phyloP scores from a whole-genome alignment of 768 basidiomycete species.

The Agaricus sinodeliciosus region DNA sequence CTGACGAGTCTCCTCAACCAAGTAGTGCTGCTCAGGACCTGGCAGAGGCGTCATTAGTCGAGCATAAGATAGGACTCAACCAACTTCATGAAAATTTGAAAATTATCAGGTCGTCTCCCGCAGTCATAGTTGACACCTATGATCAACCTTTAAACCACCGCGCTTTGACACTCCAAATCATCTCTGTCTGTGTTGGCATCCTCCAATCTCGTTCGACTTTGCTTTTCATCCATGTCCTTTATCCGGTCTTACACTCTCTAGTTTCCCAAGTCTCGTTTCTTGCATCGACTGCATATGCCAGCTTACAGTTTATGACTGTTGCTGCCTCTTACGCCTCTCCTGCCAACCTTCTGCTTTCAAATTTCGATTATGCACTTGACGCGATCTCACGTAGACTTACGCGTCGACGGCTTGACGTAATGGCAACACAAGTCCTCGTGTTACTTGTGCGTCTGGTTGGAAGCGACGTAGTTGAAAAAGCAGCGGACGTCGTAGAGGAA shows the following conservation, averaged over 20 bases:
- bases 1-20: slow-evolving; percentile 13
- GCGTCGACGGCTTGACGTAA: slow-evolving; percentile 74
- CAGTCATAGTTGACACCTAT: slow-evolving; percentile 12
- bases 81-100: slow-evolving; percentile 53
- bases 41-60: slow-evolving; percentile 23
- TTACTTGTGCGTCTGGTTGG: slow-evolving; percentile 86
- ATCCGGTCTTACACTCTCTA: slow-evolving; percentile 82
- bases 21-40: slow-evolving; percentile 15
- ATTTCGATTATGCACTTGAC: slow-evolving; percentile 95
- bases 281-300: slow-evolving; percentile 67
- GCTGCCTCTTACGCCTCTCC: slow-evolving; percentile 84
- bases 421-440: slow-evolving; percentile 84
- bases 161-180: slow-evolving; percentile 63
- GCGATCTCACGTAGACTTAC: slow-evolving; percentile 80
- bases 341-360: slow-evolving; percentile 82
- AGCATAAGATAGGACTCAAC: slow-evolving; percentile 62
- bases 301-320: slow-evolving; percentile 65
- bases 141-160: slow-evolving; percentile 63
- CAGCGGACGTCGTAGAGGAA: slow-evolving; percentile 93
- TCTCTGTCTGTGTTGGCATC: slow-evolving; percentile 67
- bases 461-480: slow-evolving; percentile 76
- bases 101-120: slow-evolving; percentile 31
- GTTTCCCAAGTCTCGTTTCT: slow-evolving; percentile 66
- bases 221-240: slow-evolving; percentile 71
- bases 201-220: slow-evolving; percentile 66